A percentile compares a stretch with the other conserved stretches of the same genome.
Evolutionary conservation across 768 basidiomycete genomes (phyloP).

Genomic region (Tephrocybe sp.): DNA sequence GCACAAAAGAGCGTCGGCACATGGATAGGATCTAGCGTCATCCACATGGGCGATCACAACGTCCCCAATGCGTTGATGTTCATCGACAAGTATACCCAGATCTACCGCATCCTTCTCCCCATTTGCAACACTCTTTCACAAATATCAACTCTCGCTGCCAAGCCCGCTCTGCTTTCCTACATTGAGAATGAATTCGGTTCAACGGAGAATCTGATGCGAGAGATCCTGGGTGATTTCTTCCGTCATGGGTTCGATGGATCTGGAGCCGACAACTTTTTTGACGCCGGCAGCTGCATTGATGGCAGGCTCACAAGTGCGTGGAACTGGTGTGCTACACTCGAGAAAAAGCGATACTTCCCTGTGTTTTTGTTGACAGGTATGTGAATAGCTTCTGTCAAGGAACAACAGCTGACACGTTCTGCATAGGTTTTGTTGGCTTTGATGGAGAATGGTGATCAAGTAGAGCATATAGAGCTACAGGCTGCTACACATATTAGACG

Average conservation of each 20-base stretch:
- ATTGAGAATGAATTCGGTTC: conserved; percentile 85
- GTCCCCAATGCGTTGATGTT: conserved; percentile 86
- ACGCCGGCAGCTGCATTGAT: conserved; percentile 84
- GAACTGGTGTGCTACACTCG: conserved; percentile 87
- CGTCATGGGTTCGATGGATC: conserved; percentile 87
- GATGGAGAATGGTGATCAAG: conserved; percentile 76
- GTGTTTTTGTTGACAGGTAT: conserved; percentile 75
- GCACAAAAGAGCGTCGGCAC: conserved; percentile 79
- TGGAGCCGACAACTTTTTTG: conserved; percentile 90
- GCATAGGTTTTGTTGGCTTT: conserved; percentile 76
- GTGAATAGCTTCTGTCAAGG: conserved; percentile 20
- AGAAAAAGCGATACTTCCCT: conserved; percentile 85
- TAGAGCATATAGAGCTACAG: neutral
- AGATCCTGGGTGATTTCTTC: conserved; percentile 84
- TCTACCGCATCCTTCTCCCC: conserved; percentile 86
- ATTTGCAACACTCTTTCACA: conserved; percentile 81
- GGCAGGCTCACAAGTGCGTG: conserved; percentile 86
- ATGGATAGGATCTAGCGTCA: conserved; percentile 86
- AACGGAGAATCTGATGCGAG: conserved; percentile 61
- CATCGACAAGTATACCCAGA: conserved; percentile 92
- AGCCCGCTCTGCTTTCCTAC: conserved; percentile 71
- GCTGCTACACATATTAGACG: neutral
- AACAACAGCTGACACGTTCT: conserved; percentile 3
- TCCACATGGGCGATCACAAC: conserved; percentile 89
- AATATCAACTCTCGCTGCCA: conserved; percentile 63